Percentiles rank a stretch among this genome's conserved stretches.
These are phyloP conservation scores for Akanthomyces uredinophilus DNA, from an alignment of 2,329 filamentous ascomycete species.

Conservation along the genomic window DNA sequence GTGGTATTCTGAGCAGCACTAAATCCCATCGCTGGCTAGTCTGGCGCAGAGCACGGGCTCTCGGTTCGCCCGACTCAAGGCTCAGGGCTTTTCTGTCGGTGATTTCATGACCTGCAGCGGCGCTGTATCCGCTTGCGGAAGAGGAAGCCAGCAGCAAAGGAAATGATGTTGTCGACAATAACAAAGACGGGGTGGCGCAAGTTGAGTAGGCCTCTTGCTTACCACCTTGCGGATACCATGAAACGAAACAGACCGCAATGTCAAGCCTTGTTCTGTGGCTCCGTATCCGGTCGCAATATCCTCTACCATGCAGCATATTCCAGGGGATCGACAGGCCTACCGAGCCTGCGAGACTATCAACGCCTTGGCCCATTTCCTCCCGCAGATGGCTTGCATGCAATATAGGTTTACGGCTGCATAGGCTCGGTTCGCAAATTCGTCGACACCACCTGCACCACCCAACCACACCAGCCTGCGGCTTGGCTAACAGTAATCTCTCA, in stretches of 20 bases:
- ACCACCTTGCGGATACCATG: no score
- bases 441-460: background rate
- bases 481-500: no score
- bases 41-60: background rate
- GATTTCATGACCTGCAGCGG: background rate
- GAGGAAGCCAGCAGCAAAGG: background rate
- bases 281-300: background rate
- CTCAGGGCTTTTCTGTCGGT: slow-evolving; percentile 1
- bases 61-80: background rate
- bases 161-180: slow-evolving; percentile 2
- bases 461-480: no score
- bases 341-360: background rate
- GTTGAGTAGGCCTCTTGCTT: background rate
- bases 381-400: slow-evolving; percentile 10
- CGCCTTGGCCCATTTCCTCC: slow-evolving; percentile 1
- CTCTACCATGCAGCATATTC: background rate
- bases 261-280: background rate
- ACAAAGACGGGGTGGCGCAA: background rate
- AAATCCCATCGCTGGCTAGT: slow-evolving; percentile 4
- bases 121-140: slow-evolving; percentile 7
- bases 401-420: background rate
- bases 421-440: background rate
- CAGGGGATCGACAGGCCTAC: background rate
- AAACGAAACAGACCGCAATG: background rate
- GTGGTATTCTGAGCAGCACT: slow-evolving; percentile 6